Base-by-base conservation (phyloP, 2,329 filamentous ascomycete genomes). In the Sphaerulina vaccinii region DNA sequence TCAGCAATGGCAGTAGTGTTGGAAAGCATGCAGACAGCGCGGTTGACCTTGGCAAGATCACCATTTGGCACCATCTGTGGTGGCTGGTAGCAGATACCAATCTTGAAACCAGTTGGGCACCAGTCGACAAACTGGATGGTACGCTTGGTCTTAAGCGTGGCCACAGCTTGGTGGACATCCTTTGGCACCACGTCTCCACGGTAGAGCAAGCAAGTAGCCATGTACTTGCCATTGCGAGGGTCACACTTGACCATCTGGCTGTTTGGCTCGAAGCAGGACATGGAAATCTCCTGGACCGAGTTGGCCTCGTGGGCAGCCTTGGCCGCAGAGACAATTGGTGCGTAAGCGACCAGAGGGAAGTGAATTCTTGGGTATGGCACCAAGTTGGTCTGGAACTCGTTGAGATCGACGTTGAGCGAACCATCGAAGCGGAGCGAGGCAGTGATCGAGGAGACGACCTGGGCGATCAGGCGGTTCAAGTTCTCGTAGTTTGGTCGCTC, bases 161-260 rank as follows among this genome's bases (percentile, higher is more conserved):
- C 91, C 64, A 97, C 91, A 61, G 93, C 92, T 55, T 79, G 83
- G 80, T 96, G 89, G 63, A 89, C 88, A 69, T 97, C 92, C 79
- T 95, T 95, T 76, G 92, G 89, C 58, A 97, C 93, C 66, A 99
- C 92, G 69, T 97, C 93, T 75, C 92, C 93, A 73, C 92, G 92
- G 84, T 99, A 99, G 73, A 99, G 80, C 77, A 99, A 77, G 76
- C 91, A 96, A 68, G 91, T 96, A 62, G 92, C 92, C 92, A 99
- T 99, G 84, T 99, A 99, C 83, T 99, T 99, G 77, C 92, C 92
- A 75, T 95, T 91, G 70, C 91, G 90, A 65, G 92, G 92, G 74
- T 99, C 93, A 72, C 92, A 99, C 83, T 96, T 96, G 74, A 99
- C 92, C 92, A 99, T 99, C 86, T 99, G 92, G 85, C 96, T 96